Percentiles rank a stretch among this genome's conserved stretches.
Evolutionary conservation across 2,329 filamentous ascomycete species (phyloP).

Genomic region (Ceratocystis smalleyi): DNA sequence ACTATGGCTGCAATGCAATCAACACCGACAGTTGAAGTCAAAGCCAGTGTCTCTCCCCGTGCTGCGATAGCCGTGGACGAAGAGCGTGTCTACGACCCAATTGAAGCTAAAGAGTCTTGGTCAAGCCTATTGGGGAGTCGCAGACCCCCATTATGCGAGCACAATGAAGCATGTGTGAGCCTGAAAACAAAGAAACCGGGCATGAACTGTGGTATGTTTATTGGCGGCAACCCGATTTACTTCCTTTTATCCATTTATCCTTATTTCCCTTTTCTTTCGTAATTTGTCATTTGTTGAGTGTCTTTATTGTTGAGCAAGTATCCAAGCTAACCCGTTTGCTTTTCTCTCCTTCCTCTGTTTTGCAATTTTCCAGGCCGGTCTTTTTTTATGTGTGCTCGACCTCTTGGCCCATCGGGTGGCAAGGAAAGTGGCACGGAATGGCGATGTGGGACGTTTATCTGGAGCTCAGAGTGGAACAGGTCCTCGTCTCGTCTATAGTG

Average conservation of each 20-base stretch:
- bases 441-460: constrained; percentile 74
- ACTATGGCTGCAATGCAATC: not conserved
- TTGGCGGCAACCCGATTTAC: not conserved
- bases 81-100: constrained; percentile 43
- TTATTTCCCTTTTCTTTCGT: no score
- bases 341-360: not conserved
- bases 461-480: constrained; percentile 44
- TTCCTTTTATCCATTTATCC: not conserved
- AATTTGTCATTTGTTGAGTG: no score
- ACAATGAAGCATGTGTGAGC: constrained; percentile 72
- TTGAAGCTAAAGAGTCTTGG: constrained; percentile 69
- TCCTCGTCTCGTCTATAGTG: not conserved
- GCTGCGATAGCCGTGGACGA: not conserved
- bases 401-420: constrained; percentile 68
- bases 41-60: not conserved
- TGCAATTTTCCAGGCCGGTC: constrained; percentile 33
- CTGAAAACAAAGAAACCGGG: constrained; percentile 79
- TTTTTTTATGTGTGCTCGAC: constrained; percentile 51
- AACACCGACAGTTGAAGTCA: not conserved
- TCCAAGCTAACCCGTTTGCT: not conserved
- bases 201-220: constrained; percentile 51
- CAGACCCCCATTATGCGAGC: constrained; percentile 64
- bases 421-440: constrained; percentile 76
- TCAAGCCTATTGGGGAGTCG: constrained; percentile 65
- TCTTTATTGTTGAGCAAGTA: no score